Evolutionary conservation across 2,329 filamentous ascomycete genomes (phyloP), one percentile per base, ranked within the genome.

Genomic region (Corynespora cassiicola): DNA sequence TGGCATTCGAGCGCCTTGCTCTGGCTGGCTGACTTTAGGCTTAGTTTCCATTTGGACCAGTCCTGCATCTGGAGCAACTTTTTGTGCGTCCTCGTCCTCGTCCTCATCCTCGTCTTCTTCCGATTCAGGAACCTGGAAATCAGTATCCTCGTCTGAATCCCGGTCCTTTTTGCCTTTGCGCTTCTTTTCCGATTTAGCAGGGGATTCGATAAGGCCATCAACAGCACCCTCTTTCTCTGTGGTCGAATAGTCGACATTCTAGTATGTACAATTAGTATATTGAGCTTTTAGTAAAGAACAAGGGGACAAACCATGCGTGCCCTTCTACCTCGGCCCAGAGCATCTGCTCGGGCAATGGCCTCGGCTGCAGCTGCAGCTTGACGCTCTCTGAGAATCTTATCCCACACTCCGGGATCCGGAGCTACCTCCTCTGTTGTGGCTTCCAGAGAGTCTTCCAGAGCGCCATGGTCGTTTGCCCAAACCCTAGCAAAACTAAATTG

Each of bases 401-500:
- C 90, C 95, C 95, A 99, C 0, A 95, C 82, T 22, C 82, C 84
- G 10, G 81, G 78, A 56, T 85, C 85, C 7, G 85, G 75, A 6
- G 75, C 65, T 5, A 78, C 73, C 6, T 80, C 77, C 17, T 80
- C 74, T 2, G 77, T 73, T 5, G 74, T 71, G 16, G 77, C 75
- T 28, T 81, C 75, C 15, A 87, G 63, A 16, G 81, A 77, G 12
- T 87, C 85, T 31, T 85, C 79, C 5, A 95, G 75, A 0, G 76
- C 74, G 6, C 80, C 82, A 51, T 83, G 81, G 22, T 95, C 87
- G 56, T 95, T 95, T 4, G 86, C 87, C 94, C 94, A 99, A 2
- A 99, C 86, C 28, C 89, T 82, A 24, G 92, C 92, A 67, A 94
- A 89, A 4, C 87, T 89, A 65, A 96, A 99, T 39, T 91, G 87